A percentile compares a stretch with the other conserved stretches of the same genome.
These are phyloP conservation scores for Micromonas commoda DNA, from an alignment of 139 green algal genomes.

Conservation along the genomic window DNA sequence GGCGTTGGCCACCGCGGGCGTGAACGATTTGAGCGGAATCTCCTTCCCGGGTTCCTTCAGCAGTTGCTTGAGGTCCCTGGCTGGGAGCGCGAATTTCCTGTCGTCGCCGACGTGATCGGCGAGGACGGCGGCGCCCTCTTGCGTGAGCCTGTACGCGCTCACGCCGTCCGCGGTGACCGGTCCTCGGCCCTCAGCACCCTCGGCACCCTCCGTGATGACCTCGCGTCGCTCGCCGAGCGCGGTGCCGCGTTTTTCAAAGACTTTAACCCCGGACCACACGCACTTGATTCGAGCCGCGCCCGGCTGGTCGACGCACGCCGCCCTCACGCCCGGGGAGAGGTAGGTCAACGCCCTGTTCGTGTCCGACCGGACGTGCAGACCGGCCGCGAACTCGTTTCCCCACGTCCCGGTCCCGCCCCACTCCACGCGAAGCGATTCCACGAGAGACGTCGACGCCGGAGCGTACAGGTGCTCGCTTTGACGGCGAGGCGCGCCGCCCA, in stretches of 20 bases:
- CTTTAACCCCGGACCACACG: constrained; percentile 7
- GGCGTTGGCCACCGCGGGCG: not conserved
- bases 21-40: not conserved
- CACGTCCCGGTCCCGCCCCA: not conserved
- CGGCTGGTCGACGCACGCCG: not conserved
- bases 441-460: not conserved
- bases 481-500: not conserved
- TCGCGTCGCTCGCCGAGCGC: too few relatives aligned
- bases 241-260: not conserved
- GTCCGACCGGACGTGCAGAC: not conserved
- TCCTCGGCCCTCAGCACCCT: constrained; percentile 63
- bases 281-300: constrained; percentile 13
- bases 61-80: not conserved
- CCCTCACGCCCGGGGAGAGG: not conserved
- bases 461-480: not conserved
- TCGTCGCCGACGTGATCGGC: not conserved
- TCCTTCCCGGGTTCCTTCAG: not conserved
- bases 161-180: constrained; percentile 25
- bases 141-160: not conserved
- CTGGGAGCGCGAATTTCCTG: not conserved
- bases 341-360: not conserved
- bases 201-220: too few relatives aligned
- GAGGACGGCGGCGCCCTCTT: constrained; percentile 16
- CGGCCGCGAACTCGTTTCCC: not conserved
- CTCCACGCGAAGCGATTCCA: not conserved